These are phyloP conservation scores for Ascochyta viciae-villosae DNA, from an alignment of 2,329 filamentous ascomycete species.

Conservation along the genomic window DNA sequence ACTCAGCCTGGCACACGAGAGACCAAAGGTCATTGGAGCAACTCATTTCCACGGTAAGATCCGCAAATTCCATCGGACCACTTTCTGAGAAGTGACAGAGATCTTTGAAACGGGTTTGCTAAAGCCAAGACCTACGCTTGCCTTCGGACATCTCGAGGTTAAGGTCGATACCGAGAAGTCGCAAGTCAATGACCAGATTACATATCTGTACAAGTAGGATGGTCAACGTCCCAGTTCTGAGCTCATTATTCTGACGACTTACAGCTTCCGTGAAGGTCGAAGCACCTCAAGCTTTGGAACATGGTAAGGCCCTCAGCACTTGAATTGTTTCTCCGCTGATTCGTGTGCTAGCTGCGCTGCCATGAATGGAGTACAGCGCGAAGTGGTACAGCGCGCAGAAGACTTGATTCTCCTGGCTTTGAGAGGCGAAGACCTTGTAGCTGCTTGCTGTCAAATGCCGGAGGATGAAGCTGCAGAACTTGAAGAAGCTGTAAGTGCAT, in stretches of 20 bases:
- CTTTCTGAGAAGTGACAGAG: slow-evolving; percentile 62
- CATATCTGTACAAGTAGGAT: slow-evolving; percentile 73
- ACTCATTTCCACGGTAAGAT: slow-evolving; percentile 67
- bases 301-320: slow-evolving; percentile 49
- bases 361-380: slow-evolving; percentile 79
- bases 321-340: background rate
- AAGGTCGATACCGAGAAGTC: slow-evolving; percentile 62
- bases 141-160: slow-evolving; percentile 76
- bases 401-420: slow-evolving; percentile 72
- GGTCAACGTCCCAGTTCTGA: background rate
- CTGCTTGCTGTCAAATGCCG: slow-evolving; percentile 73
- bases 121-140: slow-evolving; percentile 56
- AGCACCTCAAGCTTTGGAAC: slow-evolving; percentile 85
- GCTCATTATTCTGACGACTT: slow-evolving; percentile 17
- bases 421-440: slow-evolving; percentile 77
- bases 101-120: slow-evolving; percentile 73
- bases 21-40: slow-evolving; percentile 67
- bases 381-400: slow-evolving; percentile 78
- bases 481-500: slow-evolving; percentile 65
- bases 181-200: slow-evolving; percentile 67
- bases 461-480: slow-evolving; percentile 69
- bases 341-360: slow-evolving; percentile 69
- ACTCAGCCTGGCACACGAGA: slow-evolving; percentile 55
- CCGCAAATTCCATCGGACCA: slow-evolving; percentile 43
- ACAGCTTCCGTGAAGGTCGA: slow-evolving; percentile 65